Conservation (phyloP, 1,139 yeast species). For the Geotrichum siamense region DNA sequence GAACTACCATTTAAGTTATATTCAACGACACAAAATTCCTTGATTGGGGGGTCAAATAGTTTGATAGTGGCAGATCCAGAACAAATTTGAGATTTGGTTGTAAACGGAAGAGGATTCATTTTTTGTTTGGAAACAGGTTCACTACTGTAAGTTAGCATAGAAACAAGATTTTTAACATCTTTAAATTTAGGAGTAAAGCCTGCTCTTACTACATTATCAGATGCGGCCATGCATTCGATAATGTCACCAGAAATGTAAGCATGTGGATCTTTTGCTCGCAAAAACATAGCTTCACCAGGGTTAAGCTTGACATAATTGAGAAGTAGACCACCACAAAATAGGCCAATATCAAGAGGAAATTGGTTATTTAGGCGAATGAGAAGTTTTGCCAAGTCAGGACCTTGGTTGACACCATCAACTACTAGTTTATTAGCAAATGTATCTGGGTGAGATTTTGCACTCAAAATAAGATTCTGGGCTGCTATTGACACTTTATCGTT, state of each 20-base stretch:
- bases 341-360: constrained; percentile 89
- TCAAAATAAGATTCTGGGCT: constrained; percentile 55
- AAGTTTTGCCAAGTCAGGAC: constrained; percentile 56
- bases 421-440: constrained; percentile 33
- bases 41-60: constrained; percentile 92
- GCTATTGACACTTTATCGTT: constrained; percentile 47
- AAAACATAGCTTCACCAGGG: constrained; percentile 95
- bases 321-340: constrained; percentile 90
- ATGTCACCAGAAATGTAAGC: constrained; percentile 96
- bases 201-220: constrained; percentile 95
- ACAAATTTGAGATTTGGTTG: constrained; percentile 60
- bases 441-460: constrained; percentile 43
- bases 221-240: constrained; percentile 98
- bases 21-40: constrained; percentile 87
- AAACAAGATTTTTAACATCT: constrained; percentile 83
- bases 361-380: constrained; percentile 72
- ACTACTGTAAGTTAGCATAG: constrained; percentile 82
- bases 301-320: constrained; percentile 76
- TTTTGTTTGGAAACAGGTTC: constrained; percentile 90
- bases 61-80: constrained; percentile 46
- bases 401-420: constrained; percentile 24
- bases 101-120: constrained; percentile 62
- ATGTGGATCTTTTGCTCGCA: constrained; percentile 96
- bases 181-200: constrained; percentile 98
- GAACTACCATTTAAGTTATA: constrained; percentile 47